Evolutionary conservation across 495 filamentous ascomycete genomes (phyloP).

Genomic region (Penicillium pancosmium): DNA sequence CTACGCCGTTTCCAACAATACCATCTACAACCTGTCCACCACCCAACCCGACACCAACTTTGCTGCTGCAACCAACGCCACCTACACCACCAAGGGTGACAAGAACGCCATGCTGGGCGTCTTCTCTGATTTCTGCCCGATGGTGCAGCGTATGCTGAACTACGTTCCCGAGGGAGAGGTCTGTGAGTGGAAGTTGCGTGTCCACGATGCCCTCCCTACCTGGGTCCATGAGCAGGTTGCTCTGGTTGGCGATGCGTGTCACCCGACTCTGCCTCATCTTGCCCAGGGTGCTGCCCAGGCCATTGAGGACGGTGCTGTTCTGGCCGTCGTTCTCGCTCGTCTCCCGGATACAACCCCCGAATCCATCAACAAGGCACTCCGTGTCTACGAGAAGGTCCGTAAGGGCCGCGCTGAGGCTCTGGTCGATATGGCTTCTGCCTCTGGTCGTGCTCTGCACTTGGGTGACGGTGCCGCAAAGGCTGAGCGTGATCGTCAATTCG

Average conservation of each 20-base stretch:
- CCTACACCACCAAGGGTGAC: slow-evolving; percentile 73
- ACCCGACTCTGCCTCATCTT: slow-evolving; percentile 76
- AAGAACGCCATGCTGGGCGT: slow-evolving; percentile 70
- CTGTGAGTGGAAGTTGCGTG: slow-evolving; percentile 78
- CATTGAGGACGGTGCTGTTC: slow-evolving; percentile 76
- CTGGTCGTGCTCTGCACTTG: slow-evolving; percentile 69
- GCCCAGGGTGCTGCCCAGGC: slow-evolving; percentile 85
- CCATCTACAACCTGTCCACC: slow-evolving; percentile 78
- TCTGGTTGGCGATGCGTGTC: slow-evolving; percentile 77
- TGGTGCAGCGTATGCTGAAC: slow-evolving; percentile 71
- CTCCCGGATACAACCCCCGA: slow-evolving; percentile 56
- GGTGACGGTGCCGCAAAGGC: slow-evolving; percentile 75
- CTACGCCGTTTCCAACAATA: slow-evolving; percentile 73
- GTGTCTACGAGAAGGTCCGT: slow-evolving; percentile 71
- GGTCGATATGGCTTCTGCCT: slow-evolving; percentile 70
- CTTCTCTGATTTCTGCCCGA: slow-evolving; percentile 71
- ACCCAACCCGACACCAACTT: slow-evolving; percentile 76
- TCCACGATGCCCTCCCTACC: slow-evolving; percentile 67
- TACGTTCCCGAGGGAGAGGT: slow-evolving; percentile 81
- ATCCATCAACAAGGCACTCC: slow-evolving; percentile 64
- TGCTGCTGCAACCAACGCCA: slow-evolving; percentile 69
- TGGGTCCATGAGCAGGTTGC: slow-evolving; percentile 71
- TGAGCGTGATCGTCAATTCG: slow-evolving; percentile 73
- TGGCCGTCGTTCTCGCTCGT: slow-evolving; percentile 64
- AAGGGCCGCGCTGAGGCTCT: slow-evolving; percentile 71